Percentiles rank a stretch among this genome's conserved stretches.
Evolutionary conservation across 306 rosid genomes (phyloP).

Genomic region (Gastrolobium bilobum): DNA sequence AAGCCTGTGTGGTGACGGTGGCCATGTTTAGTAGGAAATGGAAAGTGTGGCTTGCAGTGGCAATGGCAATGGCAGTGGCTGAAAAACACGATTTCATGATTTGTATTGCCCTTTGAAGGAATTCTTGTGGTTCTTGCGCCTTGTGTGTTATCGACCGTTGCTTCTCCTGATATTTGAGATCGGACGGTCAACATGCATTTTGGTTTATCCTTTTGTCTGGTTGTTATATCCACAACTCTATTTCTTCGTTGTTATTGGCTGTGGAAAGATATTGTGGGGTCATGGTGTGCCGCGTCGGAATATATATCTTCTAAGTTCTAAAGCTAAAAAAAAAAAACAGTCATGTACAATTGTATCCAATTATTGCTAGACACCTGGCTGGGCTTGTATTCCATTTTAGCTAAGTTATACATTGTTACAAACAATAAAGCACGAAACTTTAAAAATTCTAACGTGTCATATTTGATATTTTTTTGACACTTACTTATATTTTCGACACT

Average conservation of each 20-base stretch:
- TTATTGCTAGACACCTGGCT: slow-evolving; percentile 51
- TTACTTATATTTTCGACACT: too few species aligned
- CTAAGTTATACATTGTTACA: too few species aligned
- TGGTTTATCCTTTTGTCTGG: slow-evolving; percentile 89
- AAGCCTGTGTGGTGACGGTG: slow-evolving; percentile 89
- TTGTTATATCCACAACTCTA: slow-evolving; percentile 59
- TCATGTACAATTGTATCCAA: slow-evolving; percentile 25
- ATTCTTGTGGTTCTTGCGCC: slow-evolving; percentile 69
- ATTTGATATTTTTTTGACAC: too few species aligned
- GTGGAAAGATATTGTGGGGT: slow-evolving; percentile 55
- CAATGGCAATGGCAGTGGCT: slow-evolving; percentile 13
- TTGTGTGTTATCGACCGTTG: slow-evolving; percentile 54
- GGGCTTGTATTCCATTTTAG: neutral
- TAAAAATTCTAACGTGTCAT: too few species aligned
- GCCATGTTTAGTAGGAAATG: slow-evolving; percentile 79
- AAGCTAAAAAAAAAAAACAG: neutral
- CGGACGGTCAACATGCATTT: slow-evolving; percentile 54
- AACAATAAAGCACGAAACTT: too few species aligned
- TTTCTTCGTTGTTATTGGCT: slow-evolving; percentile 53
- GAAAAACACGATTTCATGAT: slow-evolving; percentile 56
- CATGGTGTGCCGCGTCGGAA: neutral
- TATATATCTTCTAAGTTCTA: neutral
- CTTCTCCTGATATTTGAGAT: slow-evolving; percentile 53
- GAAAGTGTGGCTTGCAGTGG: too few species aligned
- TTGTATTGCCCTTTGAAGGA: slow-evolving; percentile 51